phyloP scores from a whole-genome alignment of 805 yeast genomes.

The Lipomyces chichibuensis region DNA sequence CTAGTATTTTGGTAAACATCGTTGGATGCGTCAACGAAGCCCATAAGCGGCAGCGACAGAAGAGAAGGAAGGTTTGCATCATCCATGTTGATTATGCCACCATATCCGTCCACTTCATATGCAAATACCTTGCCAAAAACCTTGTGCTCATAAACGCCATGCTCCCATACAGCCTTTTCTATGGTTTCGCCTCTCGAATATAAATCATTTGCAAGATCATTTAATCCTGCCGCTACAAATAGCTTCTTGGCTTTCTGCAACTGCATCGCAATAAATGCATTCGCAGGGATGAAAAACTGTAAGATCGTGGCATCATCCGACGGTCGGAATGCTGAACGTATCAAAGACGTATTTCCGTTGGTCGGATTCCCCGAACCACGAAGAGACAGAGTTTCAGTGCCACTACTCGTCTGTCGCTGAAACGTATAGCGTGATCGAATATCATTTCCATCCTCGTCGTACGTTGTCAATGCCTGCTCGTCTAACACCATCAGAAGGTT shows the following conservation, averaged over 20 bases:
- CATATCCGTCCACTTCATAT: slow-evolving; percentile 87
- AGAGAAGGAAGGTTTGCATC: slow-evolving; percentile 86
- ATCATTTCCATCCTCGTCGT: slow-evolving; percentile 36
- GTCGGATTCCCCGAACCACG: slow-evolving; percentile 87
- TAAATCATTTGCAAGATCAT: slow-evolving; percentile 40
- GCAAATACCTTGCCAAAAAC: slow-evolving; percentile 78
- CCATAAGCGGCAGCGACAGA: slow-evolving; percentile 77
- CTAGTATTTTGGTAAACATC: slow-evolving; percentile 76
- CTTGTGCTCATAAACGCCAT: slow-evolving; percentile 71
- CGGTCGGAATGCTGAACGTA: slow-evolving; percentile 85
- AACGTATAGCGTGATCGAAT: slow-evolving; percentile 62
- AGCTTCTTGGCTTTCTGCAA: slow-evolving; percentile 38
- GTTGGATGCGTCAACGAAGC: slow-evolving; percentile 58
- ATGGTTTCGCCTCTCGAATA: slow-evolving; percentile 50
- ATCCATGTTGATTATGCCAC: slow-evolving; percentile 70
- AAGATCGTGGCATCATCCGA: slow-evolving; percentile 84
- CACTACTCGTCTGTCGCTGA: slow-evolving; percentile 69
- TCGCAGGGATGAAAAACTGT: slow-evolving; percentile 84
- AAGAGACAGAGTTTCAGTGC: slow-evolving; percentile 79
- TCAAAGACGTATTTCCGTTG: slow-evolving; percentile 64
- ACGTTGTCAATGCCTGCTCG: slow-evolving; percentile 64
- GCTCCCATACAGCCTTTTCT: slow-evolving; percentile 58
- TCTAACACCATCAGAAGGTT: slow-evolving; percentile 56
- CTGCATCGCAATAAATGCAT: slow-evolving; percentile 73
- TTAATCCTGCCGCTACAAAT: slow-evolving; percentile 36